A percentile compares a stretch with the other conserved stretches of the same genome.
Evolutionary conservation across 768 basidiomycete species (phyloP).

Genomic region (Xerocomellus amylosporus): DNA sequence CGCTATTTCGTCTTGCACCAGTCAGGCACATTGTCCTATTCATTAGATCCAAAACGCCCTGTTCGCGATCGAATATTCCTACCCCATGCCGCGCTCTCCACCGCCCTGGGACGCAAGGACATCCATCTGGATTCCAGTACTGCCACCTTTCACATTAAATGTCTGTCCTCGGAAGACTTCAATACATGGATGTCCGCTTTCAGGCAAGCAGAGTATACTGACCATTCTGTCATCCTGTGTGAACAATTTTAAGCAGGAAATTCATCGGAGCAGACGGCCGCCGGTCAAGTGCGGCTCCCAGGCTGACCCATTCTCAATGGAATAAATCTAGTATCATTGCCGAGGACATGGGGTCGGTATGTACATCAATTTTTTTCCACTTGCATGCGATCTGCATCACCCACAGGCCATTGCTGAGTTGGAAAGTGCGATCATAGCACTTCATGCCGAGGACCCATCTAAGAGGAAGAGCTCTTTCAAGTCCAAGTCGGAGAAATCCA

Average conservation of each 20-base stretch:
- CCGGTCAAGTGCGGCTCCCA: conserved; percentile 36
- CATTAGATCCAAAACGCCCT: conserved; percentile 69
- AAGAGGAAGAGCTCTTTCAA: conserved; percentile 36
- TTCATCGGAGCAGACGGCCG: conserved; percentile 48
- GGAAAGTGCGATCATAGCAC: conserved; percentile 48
- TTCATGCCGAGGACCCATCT: conserved; percentile 39
- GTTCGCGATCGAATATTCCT: conserved; percentile 67
- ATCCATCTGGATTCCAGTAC: conserved; percentile 76
- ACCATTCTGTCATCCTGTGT: conserved; percentile 10
- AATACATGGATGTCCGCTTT: conserved; percentile 71
- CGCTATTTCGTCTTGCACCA: conserved; percentile 73
- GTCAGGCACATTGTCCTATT: conserved; percentile 70
- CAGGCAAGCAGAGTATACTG: conserved; percentile 44
- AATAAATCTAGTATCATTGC: conserved; percentile 50
- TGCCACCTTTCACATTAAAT: conserved; percentile 82
- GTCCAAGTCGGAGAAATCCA: conserved; percentile 41
- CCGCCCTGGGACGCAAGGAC: conserved; percentile 67
- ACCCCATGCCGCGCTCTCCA: conserved; percentile 74
- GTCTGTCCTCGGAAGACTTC: conserved; percentile 69
- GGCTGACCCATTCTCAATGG: conserved; percentile 45
- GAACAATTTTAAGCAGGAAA: conserved; percentile 43
- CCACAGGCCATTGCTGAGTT: conserved; percentile 56
- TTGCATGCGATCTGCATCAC: neutral
- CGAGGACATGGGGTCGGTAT: conserved; percentile 66
- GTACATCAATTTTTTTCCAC: conserved; percentile 22